Evolutionary conservation across 768 basidiomycete genomes (phyloP).

Genomic region (Collybia sp.): DNA sequence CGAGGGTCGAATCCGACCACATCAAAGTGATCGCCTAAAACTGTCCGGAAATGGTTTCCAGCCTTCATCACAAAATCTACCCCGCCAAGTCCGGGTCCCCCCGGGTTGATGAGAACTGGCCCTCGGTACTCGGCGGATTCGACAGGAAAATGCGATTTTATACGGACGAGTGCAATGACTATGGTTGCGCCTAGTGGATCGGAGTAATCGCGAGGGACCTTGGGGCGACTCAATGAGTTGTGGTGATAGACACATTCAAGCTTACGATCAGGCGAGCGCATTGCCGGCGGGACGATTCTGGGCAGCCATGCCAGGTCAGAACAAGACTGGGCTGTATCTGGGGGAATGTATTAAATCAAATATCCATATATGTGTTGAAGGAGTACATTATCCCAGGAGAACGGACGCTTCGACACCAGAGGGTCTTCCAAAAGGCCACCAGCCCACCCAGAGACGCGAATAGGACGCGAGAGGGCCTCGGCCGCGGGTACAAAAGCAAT

Average conservation of each 20-base stretch:
- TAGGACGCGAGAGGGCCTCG: too few species aligned
- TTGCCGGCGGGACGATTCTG: constrained; percentile 12
- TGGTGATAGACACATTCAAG: not conserved
- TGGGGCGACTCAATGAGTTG: not conserved
- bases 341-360: not conserved
- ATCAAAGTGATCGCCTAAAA: constrained; percentile 40
- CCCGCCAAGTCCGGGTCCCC: constrained; percentile 45
- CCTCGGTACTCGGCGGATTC: constrained; percentile 31
- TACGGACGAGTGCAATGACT: constrained; percentile 35
- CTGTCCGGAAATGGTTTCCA: constrained; percentile 18
- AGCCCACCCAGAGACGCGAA: too few species aligned
- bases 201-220: constrained; percentile 45
- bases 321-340: constrained; percentile 12
- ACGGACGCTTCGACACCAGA: too few species aligned
- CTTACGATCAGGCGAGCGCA: constrained; percentile 27
- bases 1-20: constrained; percentile 43
- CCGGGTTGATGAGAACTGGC: constrained; percentile 41
- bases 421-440: too few species aligned
- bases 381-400: too few species aligned
- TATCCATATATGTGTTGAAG: too few species aligned
- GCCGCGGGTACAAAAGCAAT: too few species aligned
- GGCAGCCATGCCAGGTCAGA: constrained; percentile 19
- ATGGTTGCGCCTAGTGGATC: constrained; percentile 31
- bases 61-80: constrained; percentile 19
- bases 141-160: constrained; percentile 25